phyloP scores from a whole-genome alignment of 2,329 filamentous ascomycete species.

The Hawksworthiomyces lignivorus region DNA sequence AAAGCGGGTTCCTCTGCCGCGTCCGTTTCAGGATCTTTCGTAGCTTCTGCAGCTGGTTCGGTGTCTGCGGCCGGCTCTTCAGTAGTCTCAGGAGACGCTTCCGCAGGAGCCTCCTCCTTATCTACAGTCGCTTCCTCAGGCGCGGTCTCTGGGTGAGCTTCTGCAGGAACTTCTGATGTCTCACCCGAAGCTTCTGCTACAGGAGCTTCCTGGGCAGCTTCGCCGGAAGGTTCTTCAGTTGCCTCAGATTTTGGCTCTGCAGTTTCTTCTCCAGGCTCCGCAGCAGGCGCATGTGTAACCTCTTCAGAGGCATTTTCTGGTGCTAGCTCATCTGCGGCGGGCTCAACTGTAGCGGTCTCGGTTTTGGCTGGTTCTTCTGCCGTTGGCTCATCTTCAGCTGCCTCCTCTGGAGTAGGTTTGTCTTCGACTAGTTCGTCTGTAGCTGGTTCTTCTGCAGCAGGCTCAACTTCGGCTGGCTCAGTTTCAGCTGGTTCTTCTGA shows the following conservation, averaged over 20 bases:
- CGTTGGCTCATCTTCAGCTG: conserved; percentile 9
- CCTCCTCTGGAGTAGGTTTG: too few relatives aligned
- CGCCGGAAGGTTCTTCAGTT: neutral
- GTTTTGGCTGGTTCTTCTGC: conserved; percentile 3
- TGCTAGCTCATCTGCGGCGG: neutral
- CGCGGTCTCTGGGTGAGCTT: conserved; percentile 4
- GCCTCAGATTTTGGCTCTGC: neutral
- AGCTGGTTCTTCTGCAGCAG: conserved; percentile 14
- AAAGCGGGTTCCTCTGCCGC: neutral
- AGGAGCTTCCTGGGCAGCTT: neutral
- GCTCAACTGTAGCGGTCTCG: neutral
- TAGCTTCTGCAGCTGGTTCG: conserved; percentile 10
- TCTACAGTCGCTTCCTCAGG: too few relatives aligned
- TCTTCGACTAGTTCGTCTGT: too few relatives aligned
- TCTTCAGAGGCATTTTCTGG: too few relatives aligned
- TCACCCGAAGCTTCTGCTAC: neutral
- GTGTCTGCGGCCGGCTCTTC: too few relatives aligned
- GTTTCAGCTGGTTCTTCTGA: too few relatives aligned
- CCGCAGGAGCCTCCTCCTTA: neutral
- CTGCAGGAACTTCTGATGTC: neutral
- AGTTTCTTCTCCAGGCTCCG: conserved; percentile 3
- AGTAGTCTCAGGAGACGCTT: conserved; percentile 2
- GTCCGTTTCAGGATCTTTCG: neutral
- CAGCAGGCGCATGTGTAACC: conserved; percentile 1
- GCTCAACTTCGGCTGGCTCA: too few relatives aligned